A percentile compares a stretch with the other conserved stretches of the same genome.
Evolutionary conservation across 352 stramenopile genomes (phyloP).

Genomic region (Vaucheria bursata): DNA sequence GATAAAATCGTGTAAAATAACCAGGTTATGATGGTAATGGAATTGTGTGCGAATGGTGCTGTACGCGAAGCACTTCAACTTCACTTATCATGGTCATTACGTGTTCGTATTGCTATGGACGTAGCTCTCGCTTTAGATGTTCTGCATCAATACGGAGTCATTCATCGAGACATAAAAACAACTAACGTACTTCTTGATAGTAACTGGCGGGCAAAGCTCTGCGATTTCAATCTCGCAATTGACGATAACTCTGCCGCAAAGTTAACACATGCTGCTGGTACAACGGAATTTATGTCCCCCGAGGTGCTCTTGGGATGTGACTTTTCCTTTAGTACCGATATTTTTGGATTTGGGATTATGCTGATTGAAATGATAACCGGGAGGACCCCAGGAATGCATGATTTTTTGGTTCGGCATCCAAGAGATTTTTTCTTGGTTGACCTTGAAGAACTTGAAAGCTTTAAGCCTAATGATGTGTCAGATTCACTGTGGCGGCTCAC

Average conservation of each 20-base stretch:
- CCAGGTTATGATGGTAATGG: slow-evolving; percentile 38
- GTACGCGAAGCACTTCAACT: slow-evolving; percentile 42
- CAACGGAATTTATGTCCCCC: slow-evolving; percentile 45
- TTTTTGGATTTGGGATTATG: slow-evolving; percentile 42
- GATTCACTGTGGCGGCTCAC: background rate
- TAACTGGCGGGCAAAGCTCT: slow-evolving; percentile 48
- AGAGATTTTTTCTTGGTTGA: slow-evolving; percentile 3
- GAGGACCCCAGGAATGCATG: slow-evolving; percentile 9
- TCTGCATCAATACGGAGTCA: slow-evolving; percentile 52
- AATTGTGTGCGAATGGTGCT: slow-evolving; percentile 41
- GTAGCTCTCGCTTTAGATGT: slow-evolving; percentile 48
- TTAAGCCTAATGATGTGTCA: background rate
- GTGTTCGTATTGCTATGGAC: slow-evolving; percentile 45
- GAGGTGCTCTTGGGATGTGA: slow-evolving; percentile 40
- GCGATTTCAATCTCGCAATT: slow-evolving; percentile 51
- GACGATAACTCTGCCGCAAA: slow-evolving; percentile 41
- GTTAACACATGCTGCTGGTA: slow-evolving; percentile 33
- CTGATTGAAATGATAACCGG: slow-evolving; percentile 43
- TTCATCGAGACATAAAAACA: slow-evolving; percentile 57
- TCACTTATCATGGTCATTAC: slow-evolving; percentile 27
- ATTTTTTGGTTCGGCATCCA: slow-evolving; percentile 31
- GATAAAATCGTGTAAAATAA: background rate
- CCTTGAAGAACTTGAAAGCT: background rate
- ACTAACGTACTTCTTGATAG: slow-evolving; percentile 53
- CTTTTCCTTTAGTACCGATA: slow-evolving; percentile 33